Percentiles rank a stretch among this genome's conserved stretches.
Evolutionary conservation across 176 grass and related monocot species (phyloP).

Genomic region (Oryza rufipogon): DNA sequence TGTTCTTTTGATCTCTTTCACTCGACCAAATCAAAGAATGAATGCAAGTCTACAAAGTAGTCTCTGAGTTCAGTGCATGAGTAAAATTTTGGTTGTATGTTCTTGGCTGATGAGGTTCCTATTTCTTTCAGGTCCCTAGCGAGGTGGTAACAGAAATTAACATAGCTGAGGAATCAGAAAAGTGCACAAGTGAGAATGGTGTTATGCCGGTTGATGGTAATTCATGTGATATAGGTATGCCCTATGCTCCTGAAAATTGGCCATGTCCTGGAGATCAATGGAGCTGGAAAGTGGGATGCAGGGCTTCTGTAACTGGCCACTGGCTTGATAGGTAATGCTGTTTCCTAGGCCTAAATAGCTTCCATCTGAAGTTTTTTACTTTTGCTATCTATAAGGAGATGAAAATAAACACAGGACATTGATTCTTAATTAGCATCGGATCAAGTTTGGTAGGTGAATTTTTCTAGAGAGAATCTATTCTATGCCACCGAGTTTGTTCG

Average conservation of each 20-base stretch:
- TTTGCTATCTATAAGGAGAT: conserved; percentile 4
- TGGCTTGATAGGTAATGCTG: conserved; percentile 70
- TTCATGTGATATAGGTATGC: conserved; percentile 61
- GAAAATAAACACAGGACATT: background rate
- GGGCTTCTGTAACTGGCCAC: conserved; percentile 44
- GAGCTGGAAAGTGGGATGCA: conserved; percentile 72
- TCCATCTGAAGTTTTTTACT: conserved; percentile 12
- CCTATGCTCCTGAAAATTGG: conserved; percentile 84
- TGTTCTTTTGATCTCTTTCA: conserved; percentile 17
- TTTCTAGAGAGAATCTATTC: background rate
- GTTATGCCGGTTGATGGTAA: conserved; percentile 54
- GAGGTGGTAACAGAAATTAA: conserved; percentile 17
- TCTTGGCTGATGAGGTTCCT: conserved; percentile 12
- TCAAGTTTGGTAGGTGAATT: conserved; percentile 18
- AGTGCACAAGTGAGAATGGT: conserved; percentile 44
- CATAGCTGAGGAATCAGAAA: conserved; percentile 49
- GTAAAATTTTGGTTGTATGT: conserved; percentile 24
- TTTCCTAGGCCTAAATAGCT: conserved; percentile 9
- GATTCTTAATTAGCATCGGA: conserved; percentile 16
- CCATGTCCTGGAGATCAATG: conserved; percentile 65
- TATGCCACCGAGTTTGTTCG: too few relatives aligned
- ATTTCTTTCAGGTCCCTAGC: conserved; percentile 37
- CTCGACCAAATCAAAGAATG: background rate
- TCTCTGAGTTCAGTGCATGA: conserved; percentile 2
- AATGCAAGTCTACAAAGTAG: background rate